Percentiles rank a stretch among this genome's conserved stretches.
These are phyloP conservation scores for Elymus sibiricus DNA, from an alignment of 176 grass and related monocot genomes.

Conservation along the genomic window DNA sequence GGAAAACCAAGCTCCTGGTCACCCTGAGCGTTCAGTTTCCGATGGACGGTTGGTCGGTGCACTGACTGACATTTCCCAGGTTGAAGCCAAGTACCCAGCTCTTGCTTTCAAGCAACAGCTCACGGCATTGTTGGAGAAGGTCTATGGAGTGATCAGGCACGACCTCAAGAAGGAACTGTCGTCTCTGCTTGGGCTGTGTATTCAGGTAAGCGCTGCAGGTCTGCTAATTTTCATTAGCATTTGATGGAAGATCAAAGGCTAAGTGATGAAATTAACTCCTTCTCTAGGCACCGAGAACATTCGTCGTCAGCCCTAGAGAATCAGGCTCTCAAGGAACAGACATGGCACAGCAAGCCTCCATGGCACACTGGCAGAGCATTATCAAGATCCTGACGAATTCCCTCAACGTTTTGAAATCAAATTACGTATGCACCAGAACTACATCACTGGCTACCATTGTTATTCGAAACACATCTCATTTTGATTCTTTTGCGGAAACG, in stretches of 20 bases:
- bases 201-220: constrained; percentile 45
- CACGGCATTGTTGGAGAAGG: constrained; percentile 67
- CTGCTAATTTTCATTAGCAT: not conserved
- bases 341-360: constrained; percentile 46
- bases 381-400: constrained; percentile 57
- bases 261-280: not conserved
- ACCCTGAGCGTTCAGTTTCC: constrained; percentile 24
- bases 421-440: constrained; percentile 28
- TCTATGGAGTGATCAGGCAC: constrained; percentile 68
- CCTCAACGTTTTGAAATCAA: constrained; percentile 46
- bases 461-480: not conserved
- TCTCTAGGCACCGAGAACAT: constrained; percentile 46
- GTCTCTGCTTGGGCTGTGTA: constrained; percentile 54
- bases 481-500: not conserved
- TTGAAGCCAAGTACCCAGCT: constrained; percentile 79
- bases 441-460: not conserved
- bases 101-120: constrained; percentile 70
- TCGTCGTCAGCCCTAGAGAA: constrained; percentile 47
- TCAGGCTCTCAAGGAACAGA: constrained; percentile 47
- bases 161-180: constrained; percentile 73
- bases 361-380: constrained; percentile 64
- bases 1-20: constrained; percentile 38
- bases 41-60: constrained; percentile 42
- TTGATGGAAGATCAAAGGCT: not conserved
- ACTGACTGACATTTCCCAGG: constrained; percentile 40